phyloP scores from a whole-genome alignment of 1,284 basidiomycete species.

The Agroathelia rolfsii region DNA sequence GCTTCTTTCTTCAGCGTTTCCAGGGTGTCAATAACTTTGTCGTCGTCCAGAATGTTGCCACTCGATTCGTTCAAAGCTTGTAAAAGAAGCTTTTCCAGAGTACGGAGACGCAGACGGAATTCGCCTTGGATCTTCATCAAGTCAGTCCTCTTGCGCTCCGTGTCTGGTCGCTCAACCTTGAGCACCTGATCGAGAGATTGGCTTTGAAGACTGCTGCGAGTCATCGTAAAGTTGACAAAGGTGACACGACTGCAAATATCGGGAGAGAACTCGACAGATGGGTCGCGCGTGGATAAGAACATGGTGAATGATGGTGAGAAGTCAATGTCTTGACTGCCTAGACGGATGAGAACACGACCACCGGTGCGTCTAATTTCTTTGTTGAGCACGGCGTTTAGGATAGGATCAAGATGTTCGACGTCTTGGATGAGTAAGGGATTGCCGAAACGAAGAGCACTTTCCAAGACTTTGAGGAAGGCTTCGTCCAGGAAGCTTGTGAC shows the following conservation, averaged over 20 bases:
- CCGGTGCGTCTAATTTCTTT: slow-evolving; percentile 93
- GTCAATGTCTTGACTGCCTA: slow-evolving; percentile 99
- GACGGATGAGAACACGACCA: slow-evolving; percentile 92
- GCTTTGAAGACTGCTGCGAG: slow-evolving; percentile 93
- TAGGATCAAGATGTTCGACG: slow-evolving; percentile 96
- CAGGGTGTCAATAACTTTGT: slow-evolving; percentile 96
- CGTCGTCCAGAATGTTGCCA: slow-evolving; percentile 97
- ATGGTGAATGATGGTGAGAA: slow-evolving; percentile 99
- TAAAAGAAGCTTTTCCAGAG: slow-evolving; percentile 87
- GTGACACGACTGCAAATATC: slow-evolving; percentile 99
- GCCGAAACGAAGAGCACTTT: slow-evolving; percentile 98
- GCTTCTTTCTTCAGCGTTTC: slow-evolving; percentile 97
- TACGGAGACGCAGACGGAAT: slow-evolving; percentile 87
- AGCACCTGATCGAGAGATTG: slow-evolving; percentile 97
- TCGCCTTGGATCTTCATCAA: slow-evolving; percentile 98
- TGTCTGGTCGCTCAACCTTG: slow-evolving; percentile 94
- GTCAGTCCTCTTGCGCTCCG: slow-evolving; percentile 94
- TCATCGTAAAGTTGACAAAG: slow-evolving; percentile 99
- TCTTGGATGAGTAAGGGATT: slow-evolving; percentile 97
- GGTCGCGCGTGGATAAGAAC: slow-evolving; percentile 97
- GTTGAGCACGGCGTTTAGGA: slow-evolving; percentile 96
- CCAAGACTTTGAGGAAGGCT: slow-evolving; percentile 96
- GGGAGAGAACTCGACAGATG: slow-evolving; percentile 94
- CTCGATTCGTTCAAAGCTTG: slow-evolving; percentile 95
- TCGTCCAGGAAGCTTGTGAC: slow-evolving; percentile 98